A percentile compares a stretch with the other conserved stretches of the same genome.
Conservation (phyloP, 371 early-diverging fungal species). For the Circinella minor region DNA sequence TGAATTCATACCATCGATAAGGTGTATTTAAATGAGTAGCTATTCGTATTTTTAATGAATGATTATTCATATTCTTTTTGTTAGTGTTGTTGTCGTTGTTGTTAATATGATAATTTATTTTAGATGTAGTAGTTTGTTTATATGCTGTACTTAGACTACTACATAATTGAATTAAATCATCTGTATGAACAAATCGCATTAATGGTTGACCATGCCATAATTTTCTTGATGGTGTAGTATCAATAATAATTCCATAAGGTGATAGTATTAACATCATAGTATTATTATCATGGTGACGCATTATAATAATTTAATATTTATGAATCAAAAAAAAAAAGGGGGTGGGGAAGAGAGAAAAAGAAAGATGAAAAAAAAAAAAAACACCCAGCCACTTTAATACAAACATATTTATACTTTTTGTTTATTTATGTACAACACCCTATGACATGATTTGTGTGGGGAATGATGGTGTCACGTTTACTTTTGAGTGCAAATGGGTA, state of each 20-base stretch:
- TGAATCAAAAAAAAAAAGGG: not conserved
- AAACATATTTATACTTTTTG: not conserved
- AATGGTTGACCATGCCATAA: slow-evolving; percentile 19
- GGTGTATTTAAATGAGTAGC: not conserved
- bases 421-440: not conserved
- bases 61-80: too few species aligned
- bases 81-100: too few species aligned
- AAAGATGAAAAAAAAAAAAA: not conserved
- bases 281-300: not conserved
- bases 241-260: slow-evolving; percentile 23
- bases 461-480: slow-evolving; percentile 5
- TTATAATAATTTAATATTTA: not conserved
- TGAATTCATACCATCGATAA: slow-evolving; percentile 14
- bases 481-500: not conserved
- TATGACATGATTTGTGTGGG: slow-evolving; percentile 10
- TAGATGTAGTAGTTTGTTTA: slow-evolving; percentile 10
- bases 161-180: slow-evolving; percentile 23
- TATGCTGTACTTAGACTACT: slow-evolving; percentile 20
- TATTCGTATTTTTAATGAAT: not conserved
- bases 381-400: not conserved
- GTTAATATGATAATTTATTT: too few species aligned
- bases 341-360: not conserved
- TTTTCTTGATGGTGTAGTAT: slow-evolving; percentile 11
- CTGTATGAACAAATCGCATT: slow-evolving; percentile 31
- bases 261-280: slow-evolving; percentile 13